Conservation (phyloP, 805 yeast genomes). For the Clavispora santaluciae region DNA sequence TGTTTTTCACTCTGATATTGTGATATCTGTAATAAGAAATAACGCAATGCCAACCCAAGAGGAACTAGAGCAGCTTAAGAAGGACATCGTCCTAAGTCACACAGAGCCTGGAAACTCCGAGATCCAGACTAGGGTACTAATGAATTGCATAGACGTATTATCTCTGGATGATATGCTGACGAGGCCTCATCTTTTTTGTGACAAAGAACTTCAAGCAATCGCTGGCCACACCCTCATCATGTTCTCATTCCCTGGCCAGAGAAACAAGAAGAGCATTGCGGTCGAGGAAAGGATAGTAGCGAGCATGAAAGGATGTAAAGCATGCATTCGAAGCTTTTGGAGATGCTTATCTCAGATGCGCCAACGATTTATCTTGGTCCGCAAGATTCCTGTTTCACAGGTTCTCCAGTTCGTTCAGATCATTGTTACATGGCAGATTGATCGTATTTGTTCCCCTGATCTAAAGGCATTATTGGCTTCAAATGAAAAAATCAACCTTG, state of each 20-base stretch:
- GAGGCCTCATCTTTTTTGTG: constrained; percentile 52
- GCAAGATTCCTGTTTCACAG: constrained; percentile 36
- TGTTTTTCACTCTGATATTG: background rate
- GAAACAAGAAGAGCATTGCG: constrained; percentile 27
- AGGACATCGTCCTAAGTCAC: constrained; percentile 22
- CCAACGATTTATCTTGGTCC: constrained; percentile 45
- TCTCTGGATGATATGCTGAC: constrained; percentile 11
- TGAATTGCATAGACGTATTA: constrained; percentile 17
- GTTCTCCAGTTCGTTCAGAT: constrained; percentile 28
- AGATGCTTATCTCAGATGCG: constrained; percentile 48
- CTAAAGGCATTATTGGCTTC: constrained; percentile 4
- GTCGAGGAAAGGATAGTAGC: constrained; percentile 40
- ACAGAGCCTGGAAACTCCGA: constrained; percentile 22
- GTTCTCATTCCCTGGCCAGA: constrained; percentile 47
- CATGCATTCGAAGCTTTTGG: constrained; percentile 53
- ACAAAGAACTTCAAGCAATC: constrained; percentile 41
- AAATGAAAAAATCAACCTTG: background rate
- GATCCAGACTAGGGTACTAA: constrained; percentile 24
- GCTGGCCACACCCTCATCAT: constrained; percentile 52
- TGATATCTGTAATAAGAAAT: background rate
- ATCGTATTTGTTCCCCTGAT: constrained; percentile 2
- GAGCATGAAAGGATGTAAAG: constrained; percentile 44
- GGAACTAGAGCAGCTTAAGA: constrained; percentile 16
- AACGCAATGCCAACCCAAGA: background rate
- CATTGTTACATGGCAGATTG: constrained; percentile 34